Base-by-base conservation (phyloP, 2,329 filamentous ascomycete genomes). In the Neofusicoccum cordaticola region DNA sequence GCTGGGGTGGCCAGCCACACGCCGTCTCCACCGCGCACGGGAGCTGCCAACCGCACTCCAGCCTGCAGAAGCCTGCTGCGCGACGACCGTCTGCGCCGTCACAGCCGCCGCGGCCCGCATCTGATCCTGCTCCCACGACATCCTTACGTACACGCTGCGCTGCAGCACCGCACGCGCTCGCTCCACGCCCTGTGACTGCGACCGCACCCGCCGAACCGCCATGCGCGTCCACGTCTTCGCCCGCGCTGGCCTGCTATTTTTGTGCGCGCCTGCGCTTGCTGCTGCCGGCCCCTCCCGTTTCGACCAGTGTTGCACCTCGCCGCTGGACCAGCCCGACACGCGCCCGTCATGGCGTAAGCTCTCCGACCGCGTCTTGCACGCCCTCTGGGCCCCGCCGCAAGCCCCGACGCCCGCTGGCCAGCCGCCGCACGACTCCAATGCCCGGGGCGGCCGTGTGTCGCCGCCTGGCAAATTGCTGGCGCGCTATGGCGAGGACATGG, bases 401-500 rank as follows among this genome's bases (percentile, higher is more conserved):
- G 8, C 41, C 9, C n/a, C 62, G 12, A n/a, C 52, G 13, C 31
- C 52, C 41, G 12, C 17, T 31, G 41, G 27, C n/a, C n/a, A 27
- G 4, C 27, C 27, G 12, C n/a, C 17, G 4, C 56, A 37, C 56
- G 56, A 60, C n/a, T 42, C 42, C 19, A 37, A 19, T n/a, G 53
- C 47, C 12, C 22, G 45, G 17, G 56, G 47, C 27, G 63, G 63
- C 47, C 63, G 63, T 11, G 27, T 53, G 13, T 62, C 63, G 15
- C 67, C 72, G 15, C 69, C 64, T 3, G 62, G 69, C 35, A 68
- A 70, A 34, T 69, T 75, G 39, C 67, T 75, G 35, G 78, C 82
- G 37, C 79, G 81, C 66, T 97, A 97, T 75, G 86, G 87, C 67
- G 86, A 90, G 67, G 89, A 97, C 76, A 84, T 97, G n/a, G 92